These are phyloP conservation scores for Phaffia tasmanica DNA, from an alignment of 768 basidiomycete genomes.

Conservation along the genomic window DNA sequence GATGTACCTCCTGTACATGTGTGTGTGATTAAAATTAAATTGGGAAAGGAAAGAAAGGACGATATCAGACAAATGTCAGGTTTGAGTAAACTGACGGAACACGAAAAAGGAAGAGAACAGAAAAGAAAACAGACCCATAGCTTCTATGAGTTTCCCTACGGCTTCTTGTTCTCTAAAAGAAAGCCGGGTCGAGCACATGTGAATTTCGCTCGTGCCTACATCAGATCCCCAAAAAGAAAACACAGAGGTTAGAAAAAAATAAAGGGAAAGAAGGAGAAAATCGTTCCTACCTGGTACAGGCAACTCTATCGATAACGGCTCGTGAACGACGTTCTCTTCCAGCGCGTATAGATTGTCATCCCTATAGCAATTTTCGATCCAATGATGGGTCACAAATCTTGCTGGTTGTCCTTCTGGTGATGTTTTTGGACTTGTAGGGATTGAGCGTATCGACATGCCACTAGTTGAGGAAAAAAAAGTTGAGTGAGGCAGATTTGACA, in stretches of 20 bases:
- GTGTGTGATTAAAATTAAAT: conserved; percentile 45
- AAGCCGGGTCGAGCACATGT: conserved; percentile 63
- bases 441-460: not conserved
- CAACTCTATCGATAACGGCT: conserved; percentile 49
- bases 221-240: not conserved
- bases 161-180: conserved; percentile 56
- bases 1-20: conserved; percentile 34
- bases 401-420: conserved; percentile 23
- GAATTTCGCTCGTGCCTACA: conserved; percentile 49
- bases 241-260: too few relatives aligned
- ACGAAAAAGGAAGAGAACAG: too few relatives aligned
- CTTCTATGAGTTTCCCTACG: conserved; percentile 54
- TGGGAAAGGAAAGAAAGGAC: conserved; percentile 44
- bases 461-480: not conserved
- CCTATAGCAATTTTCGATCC: conserved; percentile 77
- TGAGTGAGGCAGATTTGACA: not conserved
- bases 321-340: conserved; percentile 59
- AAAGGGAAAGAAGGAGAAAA: not conserved
- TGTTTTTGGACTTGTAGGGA: not conserved
- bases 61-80: conserved; percentile 7
- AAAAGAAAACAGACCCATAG: conserved; percentile 46
- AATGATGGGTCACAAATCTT: conserved; percentile 66
- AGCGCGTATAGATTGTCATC: conserved; percentile 58
- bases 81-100: not conserved
- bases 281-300: conserved; percentile 52